Base-by-base conservation (phyloP, 805 yeast species). In the Zygosaccharomyces rouxii region DNA sequence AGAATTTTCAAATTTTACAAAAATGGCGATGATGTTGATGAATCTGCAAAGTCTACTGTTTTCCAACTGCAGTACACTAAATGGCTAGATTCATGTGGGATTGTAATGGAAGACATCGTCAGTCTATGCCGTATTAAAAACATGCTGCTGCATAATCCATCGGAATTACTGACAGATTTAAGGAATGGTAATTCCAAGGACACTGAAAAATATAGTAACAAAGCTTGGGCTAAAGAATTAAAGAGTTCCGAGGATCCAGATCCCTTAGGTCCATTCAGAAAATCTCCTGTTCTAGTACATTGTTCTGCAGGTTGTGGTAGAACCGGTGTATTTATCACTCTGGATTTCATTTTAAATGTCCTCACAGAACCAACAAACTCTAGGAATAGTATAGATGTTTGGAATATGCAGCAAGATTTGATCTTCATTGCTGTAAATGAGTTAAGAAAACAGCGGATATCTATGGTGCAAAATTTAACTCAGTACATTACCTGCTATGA, bases 301-400 rank as follows among this genome's bases (percentile, higher is more conserved):
- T 92, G 99, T 60, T 88, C 97, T 3, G 98, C 99, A 0, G 99
- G 99, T 0, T 90, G 95, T 57, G 99, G 99, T 6, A 74, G 99
- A 49, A 87, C 98, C 0, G 98, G 99, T 0, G 89, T 96, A 0
- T 86, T 81, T 57, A 79, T 88, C 43, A 78, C 89, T 0, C 67
- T 85, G 35, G 94, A 87, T 58, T 75, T 69, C 47, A 43, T 73
- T 4, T 56, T 71, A 47, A 67, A 66, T 44, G 47, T 66, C 7
- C 51, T 66, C 5, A 54, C 49, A n/a, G 72, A 56, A 50, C 75
- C 35, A 55, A 69, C 55, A 64, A 73, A 58, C 54, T 66, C 39
- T 56, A 47, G 50, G 3, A 66, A 66, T 35, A 58, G 67, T 10
- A 66, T 75, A 10, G 77, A 76, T 53, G 66, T 72, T 28, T 68